These are phyloP conservation scores for Puccinia hordei DNA, from an alignment of 1,284 basidiomycete genomes.

Conservation along the genomic window DNA sequence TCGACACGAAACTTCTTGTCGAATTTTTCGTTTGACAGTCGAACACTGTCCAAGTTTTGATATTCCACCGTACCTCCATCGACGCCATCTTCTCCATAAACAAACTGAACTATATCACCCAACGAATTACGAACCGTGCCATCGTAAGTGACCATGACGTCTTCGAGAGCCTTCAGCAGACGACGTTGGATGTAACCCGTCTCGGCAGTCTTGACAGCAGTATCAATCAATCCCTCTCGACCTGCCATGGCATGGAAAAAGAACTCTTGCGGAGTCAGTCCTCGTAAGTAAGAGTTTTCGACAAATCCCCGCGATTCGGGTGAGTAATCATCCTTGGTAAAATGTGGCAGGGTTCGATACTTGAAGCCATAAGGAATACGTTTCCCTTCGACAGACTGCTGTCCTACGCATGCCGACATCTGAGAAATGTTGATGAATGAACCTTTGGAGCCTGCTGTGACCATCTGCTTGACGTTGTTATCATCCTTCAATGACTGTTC, in stretches of 20 bases:
- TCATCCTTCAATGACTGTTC: slow-evolving; percentile 95
- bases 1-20: slow-evolving; percentile 89
- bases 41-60: slow-evolving; percentile 87
- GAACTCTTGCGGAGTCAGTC: slow-evolving; percentile 96
- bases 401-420: slow-evolving; percentile 99
- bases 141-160: slow-evolving; percentile 96
- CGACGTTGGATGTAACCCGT: slow-evolving; percentile 99
- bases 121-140: slow-evolving; percentile 96
- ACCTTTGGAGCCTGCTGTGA: slow-evolving; percentile 96
- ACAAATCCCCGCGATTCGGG: slow-evolving; percentile 98
- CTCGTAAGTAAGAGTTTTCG: slow-evolving; percentile 98
- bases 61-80: slow-evolving; percentile 97
- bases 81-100: slow-evolving; percentile 98
- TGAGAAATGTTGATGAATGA: slow-evolving; percentile 98
- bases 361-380: slow-evolving; percentile 98
- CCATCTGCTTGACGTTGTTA: slow-evolving; percentile 99
- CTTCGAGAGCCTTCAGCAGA: slow-evolving; percentile 95
- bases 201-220: slow-evolving; percentile 98
- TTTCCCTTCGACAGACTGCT: slow-evolving; percentile 96
- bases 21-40: slow-evolving; percentile 79
- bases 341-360: slow-evolving; percentile 93
- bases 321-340: slow-evolving; percentile 98
- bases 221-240: slow-evolving; percentile 98
- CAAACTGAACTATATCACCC: slow-evolving; percentile 92
- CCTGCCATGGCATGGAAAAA: slow-evolving; percentile 99